Base-by-base conservation (phyloP, 768 basidiomycete species). In the Boletus vermiculosoides region DNA sequence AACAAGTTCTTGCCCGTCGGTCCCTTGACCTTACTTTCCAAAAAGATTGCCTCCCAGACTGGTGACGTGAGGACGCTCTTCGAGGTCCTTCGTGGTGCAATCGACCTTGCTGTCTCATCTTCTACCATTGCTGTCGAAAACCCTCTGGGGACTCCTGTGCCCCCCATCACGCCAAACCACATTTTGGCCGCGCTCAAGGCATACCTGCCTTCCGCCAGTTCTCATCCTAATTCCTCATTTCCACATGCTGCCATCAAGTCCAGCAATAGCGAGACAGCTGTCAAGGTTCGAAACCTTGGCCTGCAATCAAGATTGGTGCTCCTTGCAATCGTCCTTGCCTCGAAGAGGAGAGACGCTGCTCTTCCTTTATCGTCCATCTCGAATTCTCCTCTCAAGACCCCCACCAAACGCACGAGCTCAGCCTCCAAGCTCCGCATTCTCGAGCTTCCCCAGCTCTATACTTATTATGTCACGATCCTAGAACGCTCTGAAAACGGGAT, bases 21-120 rank as follows among this genome's bases (percentile, higher is more conserved):
- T 1, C 80, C 90, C 3, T 70, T 93, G 36, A 84, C 80, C 37
- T 76, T 94, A 15, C 78, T 92, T 30, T 83, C 88, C 10, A 91
- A 90, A 75, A 92, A 92, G 66, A 76, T 93, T 20, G 91, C 92
- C 5, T 80, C 88, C 2, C 77, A 86, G 55, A 92, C 92, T 0
- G 92, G 92, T 16, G 92, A 95, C 63, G 89, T 94, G 10, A 79
- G 92, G 40, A 83, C 81, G 25, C 74, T 92, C 2, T 87, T 95
- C 54, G 90, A 91, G 67, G 88, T 93, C 13, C 77, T 92, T 11
- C 82, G 91, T 31, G 83, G 86, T 12, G 88, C 92, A 9, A 89
- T 95, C 61, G 88, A 92, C 61, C 72, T 86, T 15, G 84, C 86
- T 0, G 74, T 80, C n/a, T 73, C 72, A 25, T 66, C 68, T 45